Evolutionary conservation across 768 basidiomycete species (phyloP), one percentile per base, ranked within the genome.

Genomic region (Phlegmacium glaucopus): DNA sequence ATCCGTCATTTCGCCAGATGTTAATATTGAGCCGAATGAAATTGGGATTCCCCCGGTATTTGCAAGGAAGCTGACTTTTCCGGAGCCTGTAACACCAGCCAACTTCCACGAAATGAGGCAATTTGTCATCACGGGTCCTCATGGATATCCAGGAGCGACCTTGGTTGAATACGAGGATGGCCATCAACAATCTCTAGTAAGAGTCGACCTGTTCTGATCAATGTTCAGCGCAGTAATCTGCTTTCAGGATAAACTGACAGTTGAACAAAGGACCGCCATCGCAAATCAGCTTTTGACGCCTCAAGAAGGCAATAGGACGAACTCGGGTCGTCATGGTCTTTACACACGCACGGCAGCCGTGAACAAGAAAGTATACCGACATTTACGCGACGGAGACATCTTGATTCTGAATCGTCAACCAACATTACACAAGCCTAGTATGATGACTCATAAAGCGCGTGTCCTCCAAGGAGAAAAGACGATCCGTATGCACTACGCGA

Each of bases 401-500:
- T 71, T 99, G 47, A 90, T 99, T 56, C 74, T 99, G 32, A 99
- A 99, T 63, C 88, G 96, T 43, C 96, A 99, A 72, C 96, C 96
- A 6, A 98, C 96, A 1, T 76, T 99, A 44, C 96, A 99, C 65
- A 99, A 99, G 63, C 95, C 96, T 16, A 93, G 90, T 75, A 99
- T 99, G 95, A 99, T 99, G 96, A 87, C 85, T 7, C 96, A 99
- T 64, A 87, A 82, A 56, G 95, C 95, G 12, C 85, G 86, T 47
- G 87, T 98, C 15, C 66, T 99, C 52, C 80, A 84, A 51, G 96
- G 95, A 18, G 96, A 99, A 69, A 99, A 97, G 75, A 98, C 96
- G 0, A 98, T 99, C 63, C 82, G 96, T 11, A 94, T 99, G 94
- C 96, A 99, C 72, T 99, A 99, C 62, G 95, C 96, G 18, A 99